Base-by-base conservation (phyloP, 225 moss, liverwort and hornwort species). In the Straminergon stramineum region DNA sequence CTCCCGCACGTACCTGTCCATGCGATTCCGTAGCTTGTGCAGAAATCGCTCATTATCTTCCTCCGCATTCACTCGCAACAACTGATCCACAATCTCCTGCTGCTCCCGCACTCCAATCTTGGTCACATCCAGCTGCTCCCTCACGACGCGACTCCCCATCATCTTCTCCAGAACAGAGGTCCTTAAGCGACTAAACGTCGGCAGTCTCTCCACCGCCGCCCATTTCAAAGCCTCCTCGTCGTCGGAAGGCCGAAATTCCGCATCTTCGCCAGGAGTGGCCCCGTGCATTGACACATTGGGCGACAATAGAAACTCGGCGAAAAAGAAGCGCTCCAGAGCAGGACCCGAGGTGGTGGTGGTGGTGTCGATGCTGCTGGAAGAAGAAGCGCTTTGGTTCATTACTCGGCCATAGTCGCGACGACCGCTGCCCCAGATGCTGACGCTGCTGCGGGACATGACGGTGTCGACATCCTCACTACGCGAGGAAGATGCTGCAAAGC, bases 1-100 rank as follows among this genome's bases (percentile, higher is more conserved):
- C 39, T 55, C 43, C 57, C 56, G 41, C 35, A 94, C 37, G 6
- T 84, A 84, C 97, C 93, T 95, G 81, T 94, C 95, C 17, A 97
- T 94, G 52, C 97, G 93, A 63, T 91, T 52, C 43, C 95, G 95
- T 4, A 97, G 92, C 82, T 91, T 92, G 35, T 84, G 84, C 37
- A 97, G 90, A 87, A 97, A 97, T 32, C 84, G 91, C 79, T 90
- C 92, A 67, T 97, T 96, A 84, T 92, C 90, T 43, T 94, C 88
- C 30, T 93, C 94, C 1, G 91, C 85, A 78, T 92, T 89, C 55
- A 60, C 84, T 56, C 85, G 89, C 88, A 97, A 87, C 71, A 96
- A 45, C 82, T 92, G 86, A n/a, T 92, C 89, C 34, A 97, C 86
- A 63, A 97, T 91, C 74, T 85, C 75, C 80, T 94, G 89, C 67